Base-by-base conservation (phyloP, 2,329 filamentous ascomycete species). In the Penicillium hesseltinei region DNA sequence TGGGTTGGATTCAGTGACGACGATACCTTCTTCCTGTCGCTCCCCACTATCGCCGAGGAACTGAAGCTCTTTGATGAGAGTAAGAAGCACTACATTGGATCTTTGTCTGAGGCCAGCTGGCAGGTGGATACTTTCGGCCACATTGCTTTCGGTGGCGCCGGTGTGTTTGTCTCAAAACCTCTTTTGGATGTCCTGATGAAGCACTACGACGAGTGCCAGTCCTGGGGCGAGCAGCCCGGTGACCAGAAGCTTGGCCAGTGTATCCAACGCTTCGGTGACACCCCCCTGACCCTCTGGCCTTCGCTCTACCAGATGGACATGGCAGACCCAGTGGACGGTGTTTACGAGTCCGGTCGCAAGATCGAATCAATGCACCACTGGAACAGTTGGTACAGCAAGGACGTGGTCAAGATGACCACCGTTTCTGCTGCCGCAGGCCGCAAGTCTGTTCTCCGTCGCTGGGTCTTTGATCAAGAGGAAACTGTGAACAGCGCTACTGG, bases 291-390 rank as follows among this genome's bases (percentile, higher is more conserved):
- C 13, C 64, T 73, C 38, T 77, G 75, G 75, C 71, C 73, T 47
- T 74, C 75, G 31, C 67, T 78, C 40, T 76, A 71, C 66, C 76
- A 78, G 66, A 77, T 77, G 75, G 76, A 78, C 56, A 72, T 78
- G 69, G 71, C 69, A 48, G 75, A 75, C 29, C 71, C 71, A 15
- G 70, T 75, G 10, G 74, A 77, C 44, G 76, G 76, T 60, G 66
- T 78, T 15, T 77, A 75, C 57, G 76, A 78, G 58, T 77, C 75
- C 17, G 76, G 76, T 29, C 70, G 73, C 40, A 72, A 69, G 64
- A 76, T 78, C n/a, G 71, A 77, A 54, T 73, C 73, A 43, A 67
- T 78, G 51, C 76, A 78, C 64, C 76, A 78, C 63, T 78, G 75
- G 75, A 74, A 71, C 63, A 75, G 72, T 40, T 78, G 76, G 76